Base-by-base conservation (phyloP, 768 basidiomycete species). In the Mycena galericulata region DNA sequence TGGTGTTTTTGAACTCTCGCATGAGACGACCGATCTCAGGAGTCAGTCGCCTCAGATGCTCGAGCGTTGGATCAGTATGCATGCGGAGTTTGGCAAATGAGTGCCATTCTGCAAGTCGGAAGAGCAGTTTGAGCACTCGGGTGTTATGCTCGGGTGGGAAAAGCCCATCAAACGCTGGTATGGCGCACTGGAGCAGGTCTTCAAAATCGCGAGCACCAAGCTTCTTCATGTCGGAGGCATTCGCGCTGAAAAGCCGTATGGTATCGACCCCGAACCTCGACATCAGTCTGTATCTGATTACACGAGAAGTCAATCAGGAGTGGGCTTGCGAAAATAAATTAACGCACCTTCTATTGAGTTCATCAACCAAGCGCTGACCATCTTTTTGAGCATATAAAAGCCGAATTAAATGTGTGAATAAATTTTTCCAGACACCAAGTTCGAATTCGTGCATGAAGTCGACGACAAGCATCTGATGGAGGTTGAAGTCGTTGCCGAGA, bases 401-500 rank as follows among this genome's bases (percentile, higher is more conserved):
- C 0, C 75, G 75, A 14, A 82, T 74, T 1, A 83, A 75, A 45
- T 84, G 82, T 2, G 65, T 75, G 10, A 82, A 69, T 0, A 81
- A 40, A 0, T 72, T 67, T 51, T 80, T 83, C 79, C 80, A 83
- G 1, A 80, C 75, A 0, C 83, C 80, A 0, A 81, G 71, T 51
- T 82, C 79, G 62, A 82, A 64, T 63, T 82, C 80, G 60, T 83
- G 83, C 70, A 84, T 70, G 1, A 81, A 56, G 53, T 84, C 81
- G 12, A 78, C 74, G 0, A 78, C 76, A 0, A 81, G 59, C 34
- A 80, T 64, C 4, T 14, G 12, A 54, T 73, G 78, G 11, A 79
- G 50, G 30, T 80, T 62, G 51, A 80, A 72, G 2, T 63, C 73
- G 18, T 24, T 6, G 17, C 34, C 10, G 5, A 81, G 61, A 1